A percentile compares a stretch with the other conserved stretches of the same genome.
phyloP scores from a whole-genome alignment of 371 early-diverging fungal species.

The Apophysomyces variabilis region DNA sequence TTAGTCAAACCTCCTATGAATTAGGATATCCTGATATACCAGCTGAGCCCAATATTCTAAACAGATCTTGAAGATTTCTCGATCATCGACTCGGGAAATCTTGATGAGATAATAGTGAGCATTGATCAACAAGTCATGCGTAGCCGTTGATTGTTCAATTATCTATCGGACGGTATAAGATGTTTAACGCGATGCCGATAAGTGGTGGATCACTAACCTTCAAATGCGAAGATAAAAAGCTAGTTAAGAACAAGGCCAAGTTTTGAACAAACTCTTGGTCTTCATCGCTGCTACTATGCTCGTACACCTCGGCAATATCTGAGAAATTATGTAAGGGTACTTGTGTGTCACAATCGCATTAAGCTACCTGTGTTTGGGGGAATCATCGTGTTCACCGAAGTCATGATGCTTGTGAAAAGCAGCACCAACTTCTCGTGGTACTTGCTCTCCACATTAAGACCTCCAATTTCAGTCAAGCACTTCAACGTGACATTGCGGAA shows the following conservation, averaged over 20 bases:
- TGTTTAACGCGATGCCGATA: background rate
- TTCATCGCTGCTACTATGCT: slow-evolving; percentile 73
- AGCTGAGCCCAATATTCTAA: slow-evolving; percentile 96
- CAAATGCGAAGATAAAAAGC: slow-evolving; percentile 83
- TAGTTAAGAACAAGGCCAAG: slow-evolving; percentile 72
- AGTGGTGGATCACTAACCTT: slow-evolving; percentile 53
- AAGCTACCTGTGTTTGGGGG: slow-evolving; percentile 65
- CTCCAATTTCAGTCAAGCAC: slow-evolving; percentile 95
- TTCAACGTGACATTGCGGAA: slow-evolving; percentile 94
- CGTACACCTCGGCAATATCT: slow-evolving; percentile 86
- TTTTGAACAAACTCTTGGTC: slow-evolving; percentile 76
- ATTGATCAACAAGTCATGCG: slow-evolving; percentile 69
- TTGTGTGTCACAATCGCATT: background rate
- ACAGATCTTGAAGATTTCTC: slow-evolving; percentile 97
- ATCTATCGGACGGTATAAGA: slow-evolving; percentile 36
- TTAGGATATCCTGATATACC: slow-evolving; percentile 50
- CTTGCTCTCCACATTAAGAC: slow-evolving; percentile 72
- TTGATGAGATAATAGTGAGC: slow-evolving; percentile 91
- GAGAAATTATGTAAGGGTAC: slow-evolving; percentile 1
- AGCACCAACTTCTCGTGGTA: slow-evolving; percentile 84
- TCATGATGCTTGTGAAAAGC: slow-evolving; percentile 82
- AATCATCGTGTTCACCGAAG: slow-evolving; percentile 69
- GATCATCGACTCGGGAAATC: slow-evolving; percentile 91
- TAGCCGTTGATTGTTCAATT: slow-evolving; percentile 64
- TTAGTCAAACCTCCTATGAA: background rate